A percentile compares a stretch with the other conserved stretches of the same genome.
Evolutionary conservation across 1,284 basidiomycete genomes (phyloP).

Genomic region (Ceratobasidium sp.): DNA sequence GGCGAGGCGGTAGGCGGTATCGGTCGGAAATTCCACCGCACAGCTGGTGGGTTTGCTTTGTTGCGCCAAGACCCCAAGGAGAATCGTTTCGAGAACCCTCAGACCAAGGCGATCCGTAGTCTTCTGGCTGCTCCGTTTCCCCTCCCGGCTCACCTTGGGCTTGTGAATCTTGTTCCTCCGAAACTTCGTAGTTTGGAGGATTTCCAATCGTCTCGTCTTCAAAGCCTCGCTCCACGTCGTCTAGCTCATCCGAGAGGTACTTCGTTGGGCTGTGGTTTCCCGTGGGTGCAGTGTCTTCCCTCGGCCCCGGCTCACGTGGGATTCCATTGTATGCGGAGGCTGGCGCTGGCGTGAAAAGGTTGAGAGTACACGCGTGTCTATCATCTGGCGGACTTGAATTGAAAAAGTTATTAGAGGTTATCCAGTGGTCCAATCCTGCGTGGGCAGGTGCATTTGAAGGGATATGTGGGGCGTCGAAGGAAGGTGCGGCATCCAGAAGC

Average conservation of each 20-base stretch:
- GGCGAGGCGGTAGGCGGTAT: neutral
- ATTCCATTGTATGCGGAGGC: neutral
- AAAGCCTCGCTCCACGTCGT: neutral
- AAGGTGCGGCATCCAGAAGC: neutral
- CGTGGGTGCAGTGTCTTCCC: neutral
- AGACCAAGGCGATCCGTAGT: neutral
- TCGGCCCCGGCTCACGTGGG: neutral
- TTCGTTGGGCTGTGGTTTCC: neutral
- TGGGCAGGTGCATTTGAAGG: neutral
- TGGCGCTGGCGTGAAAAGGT: constrained; percentile 15
- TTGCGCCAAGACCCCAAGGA: neutral
- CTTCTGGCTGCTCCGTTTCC: neutral
- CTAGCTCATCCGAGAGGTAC: constrained; percentile 6
- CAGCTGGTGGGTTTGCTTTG: neutral
- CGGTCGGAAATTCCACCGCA: neutral
- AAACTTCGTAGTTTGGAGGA: neutral
- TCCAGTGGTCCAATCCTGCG: constrained; percentile 4
- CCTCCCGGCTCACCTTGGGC: neutral
- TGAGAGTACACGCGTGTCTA: constrained; percentile 19
- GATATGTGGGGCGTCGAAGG: neutral
- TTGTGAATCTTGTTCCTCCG: neutral
- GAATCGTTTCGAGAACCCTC: neutral
- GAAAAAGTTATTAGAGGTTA: neutral
- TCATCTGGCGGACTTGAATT: neutral
- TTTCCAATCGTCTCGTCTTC: neutral